Evolutionary conservation across 805 yeast genomes (phyloP).

Genomic region (Candida germanica): DNA sequence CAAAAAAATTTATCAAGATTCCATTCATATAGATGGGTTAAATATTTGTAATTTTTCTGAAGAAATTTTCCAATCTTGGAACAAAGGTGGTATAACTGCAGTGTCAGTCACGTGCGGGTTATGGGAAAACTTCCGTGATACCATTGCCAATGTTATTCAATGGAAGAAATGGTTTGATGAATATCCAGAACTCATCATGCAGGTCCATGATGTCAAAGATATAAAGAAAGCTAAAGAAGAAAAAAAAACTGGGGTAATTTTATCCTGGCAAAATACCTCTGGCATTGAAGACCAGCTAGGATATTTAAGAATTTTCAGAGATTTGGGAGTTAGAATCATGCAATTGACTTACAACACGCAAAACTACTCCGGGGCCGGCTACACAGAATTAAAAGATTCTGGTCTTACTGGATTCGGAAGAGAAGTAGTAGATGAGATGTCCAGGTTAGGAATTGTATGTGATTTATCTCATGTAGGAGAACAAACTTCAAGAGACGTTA

Average conservation of each 20-base stretch:
- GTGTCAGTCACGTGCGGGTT: conserved; percentile 12
- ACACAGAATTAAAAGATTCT: conserved; percentile 13
- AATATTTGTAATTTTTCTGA: conserved; percentile 12
- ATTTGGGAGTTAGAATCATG: conserved; percentile 14
- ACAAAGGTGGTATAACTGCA: conserved; percentile 11
- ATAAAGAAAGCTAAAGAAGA: conserved; percentile 10
- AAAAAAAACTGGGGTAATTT: conserved; percentile 12
- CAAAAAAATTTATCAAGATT: conserved; percentile 7
- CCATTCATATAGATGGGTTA: conserved; percentile 11
- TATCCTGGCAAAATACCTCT: conserved; percentile 15
- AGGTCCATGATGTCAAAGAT: conserved; percentile 12
- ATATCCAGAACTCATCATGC: conserved; percentile 10
- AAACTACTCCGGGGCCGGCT: conserved; percentile 14
- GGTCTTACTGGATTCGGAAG: conserved; percentile 14
- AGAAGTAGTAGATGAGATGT: conserved; percentile 15
- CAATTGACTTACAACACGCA: conserved; percentile 15
- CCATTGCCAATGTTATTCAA: conserved; percentile 11
- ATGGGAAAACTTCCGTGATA: conserved; percentile 12
- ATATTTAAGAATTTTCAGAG: conserved; percentile 12
- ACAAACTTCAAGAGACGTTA: conserved; percentile 12
- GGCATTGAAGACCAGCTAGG: conserved; percentile 15
- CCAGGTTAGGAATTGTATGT: conserved; percentile 13
- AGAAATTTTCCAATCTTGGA: conserved; percentile 11
- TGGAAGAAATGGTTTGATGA: conserved; percentile 14
- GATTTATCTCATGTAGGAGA: conserved; percentile 15